Evolutionary conservation across 1,284 basidiomycete genomes (phyloP), one percentile per base, ranked within the genome.

Genomic region (Bjerkandera adusta): DNA sequence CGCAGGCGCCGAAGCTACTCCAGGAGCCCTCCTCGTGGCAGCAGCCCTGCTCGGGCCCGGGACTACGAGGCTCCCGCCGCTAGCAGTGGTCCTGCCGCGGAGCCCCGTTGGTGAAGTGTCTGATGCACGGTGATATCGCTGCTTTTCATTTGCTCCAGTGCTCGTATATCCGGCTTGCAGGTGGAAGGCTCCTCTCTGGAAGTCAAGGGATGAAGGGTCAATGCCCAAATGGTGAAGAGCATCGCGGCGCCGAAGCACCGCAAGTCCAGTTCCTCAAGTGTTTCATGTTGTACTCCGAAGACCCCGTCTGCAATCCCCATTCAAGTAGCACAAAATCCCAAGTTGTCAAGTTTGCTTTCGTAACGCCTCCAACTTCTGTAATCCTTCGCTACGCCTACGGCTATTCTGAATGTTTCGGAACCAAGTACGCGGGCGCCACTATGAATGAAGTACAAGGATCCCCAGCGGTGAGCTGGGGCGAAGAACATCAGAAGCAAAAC

Each of bases 1-100:
- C 74, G 84, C 57, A 76, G 76, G 62, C 83, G 87, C 45, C 73
- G 78, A 61, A 89, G 85, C 68, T 85, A 88, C 57, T 89, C 85
- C 46, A 76, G 83, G 58, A 88, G 83, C 67, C 88, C 88, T 29
- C 84, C 85, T 47, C 72, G 85, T 58, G 85, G 83, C 48, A 80
- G 83, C 63, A 89, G 86, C 68, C 87, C 85, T 34, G 51, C 68
- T 12, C 75, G 65, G 42, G 60, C 62, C 54, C 71, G 79, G 54
- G 83, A 83, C 41, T 64, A 61, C 38, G 64, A 66, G 40, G 62
- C 49, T 10, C 61, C 61, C 4, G 57, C 62, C 25, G 54, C 62
- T 8, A 58, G 52, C 42, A 55, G 56, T 18, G 37, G 54, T 39
- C 56, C 59, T 43, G 54, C 57, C 44, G 60, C 58, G 41, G 55